These are phyloP conservation scores for Apiotrichum veenhuisii DNA, from an alignment of 1,284 basidiomycete species.

Conservation along the genomic window DNA sequence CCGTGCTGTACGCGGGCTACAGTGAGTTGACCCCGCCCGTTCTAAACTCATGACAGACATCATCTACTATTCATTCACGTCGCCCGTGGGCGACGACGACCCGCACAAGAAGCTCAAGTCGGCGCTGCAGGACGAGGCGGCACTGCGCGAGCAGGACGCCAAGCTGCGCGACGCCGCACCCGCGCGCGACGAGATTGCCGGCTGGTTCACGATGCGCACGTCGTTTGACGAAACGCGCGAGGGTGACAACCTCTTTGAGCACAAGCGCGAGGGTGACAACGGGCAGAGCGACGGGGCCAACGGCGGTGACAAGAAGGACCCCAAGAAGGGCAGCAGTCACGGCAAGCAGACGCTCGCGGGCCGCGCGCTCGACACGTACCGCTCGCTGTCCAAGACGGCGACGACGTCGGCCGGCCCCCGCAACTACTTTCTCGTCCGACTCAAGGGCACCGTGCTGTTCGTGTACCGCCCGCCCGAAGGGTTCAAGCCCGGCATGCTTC, in stretches of 20 bases:
- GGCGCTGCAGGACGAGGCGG: constrained; percentile 22
- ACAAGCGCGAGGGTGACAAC: background rate
- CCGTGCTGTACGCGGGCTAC: background rate
- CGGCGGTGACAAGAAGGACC: background rate
- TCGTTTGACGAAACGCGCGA: constrained; percentile 63
- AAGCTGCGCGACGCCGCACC: constrained; percentile 19
- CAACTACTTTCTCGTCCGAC: constrained; percentile 79
- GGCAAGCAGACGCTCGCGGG: constrained; percentile 57
- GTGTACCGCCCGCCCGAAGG: constrained; percentile 56
- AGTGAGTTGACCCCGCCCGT: background rate
- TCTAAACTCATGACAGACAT: background rate
- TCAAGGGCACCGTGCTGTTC: constrained; percentile 84
- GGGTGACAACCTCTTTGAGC: background rate
- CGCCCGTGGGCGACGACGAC: constrained; percentile 63
- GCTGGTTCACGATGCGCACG: constrained; percentile 78
- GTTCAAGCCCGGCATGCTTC: constrained; percentile 48
- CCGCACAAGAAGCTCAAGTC: constrained; percentile 51
- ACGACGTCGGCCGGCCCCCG: constrained; percentile 52
- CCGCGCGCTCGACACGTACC: constrained; percentile 12
- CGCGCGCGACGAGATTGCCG: constrained; percentile 42
- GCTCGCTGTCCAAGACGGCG: constrained; percentile 53
- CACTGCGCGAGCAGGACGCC: constrained; percentile 3
- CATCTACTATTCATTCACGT: constrained; percentile 1
- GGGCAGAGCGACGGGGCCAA: background rate
- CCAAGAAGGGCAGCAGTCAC: background rate